Evolutionary conservation across 495 filamentous ascomycete species (phyloP).

Genomic region (Hypoxylon fragiforme): DNA sequence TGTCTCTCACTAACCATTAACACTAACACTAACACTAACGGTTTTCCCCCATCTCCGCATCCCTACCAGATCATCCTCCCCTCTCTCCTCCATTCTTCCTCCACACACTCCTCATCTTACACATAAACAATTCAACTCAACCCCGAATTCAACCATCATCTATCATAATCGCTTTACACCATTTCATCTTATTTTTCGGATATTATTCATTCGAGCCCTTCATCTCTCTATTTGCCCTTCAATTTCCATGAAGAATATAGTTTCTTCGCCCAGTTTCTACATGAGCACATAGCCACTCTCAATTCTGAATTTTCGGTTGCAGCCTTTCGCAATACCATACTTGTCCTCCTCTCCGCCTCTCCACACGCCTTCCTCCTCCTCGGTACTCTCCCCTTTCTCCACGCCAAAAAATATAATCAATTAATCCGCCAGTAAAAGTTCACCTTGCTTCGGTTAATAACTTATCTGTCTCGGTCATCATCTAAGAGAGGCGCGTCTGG

Average conservation of each 20-base stretch:
- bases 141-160: conserved; percentile 34
- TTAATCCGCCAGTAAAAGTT: conserved; percentile 20
- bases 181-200: background rate
- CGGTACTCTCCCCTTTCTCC: conserved; percentile 22
- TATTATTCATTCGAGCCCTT: background rate
- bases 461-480: conserved; percentile 15
- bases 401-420: conserved; percentile 21
- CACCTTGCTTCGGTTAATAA: conserved; percentile 12
- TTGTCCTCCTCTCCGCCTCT: conserved; percentile 23
- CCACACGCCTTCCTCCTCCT: conserved; percentile 24
- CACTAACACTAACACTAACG: conserved; percentile 11
- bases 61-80: background rate
- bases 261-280: background rate
- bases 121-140: conserved; percentile 24
- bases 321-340: conserved; percentile 20
- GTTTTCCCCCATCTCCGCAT: conserved; percentile 38
- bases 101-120: conserved; percentile 30
- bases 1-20: conserved; percentile 4
- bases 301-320: conserved; percentile 7
- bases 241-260: background rate
- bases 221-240: background rate
- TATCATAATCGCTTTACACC: conserved; percentile 11
- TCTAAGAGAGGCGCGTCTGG: conserved; percentile 19
- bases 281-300: no score
- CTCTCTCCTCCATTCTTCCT: conserved; percentile 24